Evolutionary conservation across 2,329 filamentous ascomycete species (phyloP).

Genomic region (Truncatella angustata): DNA sequence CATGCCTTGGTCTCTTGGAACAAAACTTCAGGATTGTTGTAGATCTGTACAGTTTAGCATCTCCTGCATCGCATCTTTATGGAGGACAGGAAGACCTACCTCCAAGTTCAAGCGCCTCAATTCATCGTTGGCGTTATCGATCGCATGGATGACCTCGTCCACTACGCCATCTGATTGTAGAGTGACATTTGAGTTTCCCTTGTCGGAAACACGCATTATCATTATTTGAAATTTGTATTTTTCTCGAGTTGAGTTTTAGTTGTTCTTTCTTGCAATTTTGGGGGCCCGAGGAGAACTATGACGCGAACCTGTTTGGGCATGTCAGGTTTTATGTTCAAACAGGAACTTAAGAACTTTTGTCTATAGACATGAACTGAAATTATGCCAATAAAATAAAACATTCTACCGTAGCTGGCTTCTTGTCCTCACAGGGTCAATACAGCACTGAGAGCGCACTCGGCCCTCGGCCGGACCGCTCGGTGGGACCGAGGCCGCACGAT

Average conservation of each 20-base stretch:
- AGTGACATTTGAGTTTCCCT: not conserved
- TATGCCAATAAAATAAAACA: not conserved
- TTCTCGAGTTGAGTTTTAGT: too few relatives aligned
- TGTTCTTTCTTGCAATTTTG: too few relatives aligned
- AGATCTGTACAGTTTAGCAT: not conserved
- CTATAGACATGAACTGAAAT: too few relatives aligned
- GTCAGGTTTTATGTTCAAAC: too few relatives aligned
- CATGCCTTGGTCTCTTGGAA: slow-evolving; percentile 4
- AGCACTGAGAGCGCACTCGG: too few relatives aligned
- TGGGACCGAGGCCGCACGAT: not conserved
- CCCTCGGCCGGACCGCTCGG: slow-evolving; percentile 3
- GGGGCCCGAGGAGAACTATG: too few relatives aligned
- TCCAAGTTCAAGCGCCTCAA: slow-evolving; percentile 1
- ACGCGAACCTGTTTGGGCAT: too few relatives aligned
- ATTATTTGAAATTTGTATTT: not conserved
- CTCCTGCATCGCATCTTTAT: not conserved
- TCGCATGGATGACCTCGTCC: not conserved
- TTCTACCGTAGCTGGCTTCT: too few relatives aligned
- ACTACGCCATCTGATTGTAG: not conserved
- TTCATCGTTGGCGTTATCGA: slow-evolving; percentile 3
- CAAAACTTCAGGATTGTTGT: slow-evolving; percentile 7
- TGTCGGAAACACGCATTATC: not conserved
- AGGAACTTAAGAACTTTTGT: too few relatives aligned
- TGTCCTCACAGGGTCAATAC: not conserved
- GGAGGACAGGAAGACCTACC: not conserved